A percentile compares a stretch with the other conserved stretches of the same genome.
Evolutionary conservation across 1,284 basidiomycete genomes (phyloP).

Genomic region (Xerocomus nothofagi): DNA sequence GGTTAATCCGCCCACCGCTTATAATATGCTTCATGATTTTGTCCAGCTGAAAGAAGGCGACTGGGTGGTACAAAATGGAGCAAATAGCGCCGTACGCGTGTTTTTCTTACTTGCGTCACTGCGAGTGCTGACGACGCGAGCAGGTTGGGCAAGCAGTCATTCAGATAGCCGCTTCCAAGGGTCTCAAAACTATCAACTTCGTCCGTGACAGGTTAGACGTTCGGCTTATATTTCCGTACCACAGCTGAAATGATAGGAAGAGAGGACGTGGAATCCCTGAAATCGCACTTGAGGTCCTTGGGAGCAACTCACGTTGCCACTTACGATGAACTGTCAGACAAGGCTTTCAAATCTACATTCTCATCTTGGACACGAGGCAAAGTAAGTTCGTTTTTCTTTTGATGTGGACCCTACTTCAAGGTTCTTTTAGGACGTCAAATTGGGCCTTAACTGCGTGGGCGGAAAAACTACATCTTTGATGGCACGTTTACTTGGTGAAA

Average conservation of each 20-base stretch:
- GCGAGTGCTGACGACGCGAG: slow-evolving; percentile 3
- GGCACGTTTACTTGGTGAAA: slow-evolving; percentile 60
- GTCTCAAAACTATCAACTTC: slow-evolving; percentile 76
- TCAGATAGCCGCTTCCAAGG: slow-evolving; percentile 70
- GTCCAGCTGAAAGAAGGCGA: slow-evolving; percentile 61
- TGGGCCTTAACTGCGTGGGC: slow-evolving; percentile 80
- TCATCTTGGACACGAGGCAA: slow-evolving; percentile 62
- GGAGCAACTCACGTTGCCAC: slow-evolving; percentile 76
- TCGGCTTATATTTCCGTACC: not conserved
- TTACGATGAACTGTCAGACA: slow-evolving; percentile 68
- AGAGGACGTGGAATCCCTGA: slow-evolving; percentile 52
- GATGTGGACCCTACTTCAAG: not conserved
- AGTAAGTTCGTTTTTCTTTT: slow-evolving; percentile 35
- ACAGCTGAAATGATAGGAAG: slow-evolving; percentile 34
- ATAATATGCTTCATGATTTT: slow-evolving; percentile 77
- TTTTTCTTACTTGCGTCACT: not conserved
- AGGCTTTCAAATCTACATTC: slow-evolving; percentile 48
- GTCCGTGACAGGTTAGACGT: slow-evolving; percentile 61
- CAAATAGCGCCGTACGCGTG: slow-evolving; percentile 71
- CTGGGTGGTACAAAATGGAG: slow-evolving; percentile 83
- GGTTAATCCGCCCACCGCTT: slow-evolving; percentile 84
- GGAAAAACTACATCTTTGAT: slow-evolving; percentile 69
- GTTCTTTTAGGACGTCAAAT: slow-evolving; percentile 48
- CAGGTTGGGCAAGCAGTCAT: slow-evolving; percentile 80
- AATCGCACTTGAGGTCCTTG: slow-evolving; percentile 50